Percentiles rank a stretch among this genome's conserved stretches.
Conservation (phyloP, 257 asterid genomes). For the Solanum chaucha region DNA sequence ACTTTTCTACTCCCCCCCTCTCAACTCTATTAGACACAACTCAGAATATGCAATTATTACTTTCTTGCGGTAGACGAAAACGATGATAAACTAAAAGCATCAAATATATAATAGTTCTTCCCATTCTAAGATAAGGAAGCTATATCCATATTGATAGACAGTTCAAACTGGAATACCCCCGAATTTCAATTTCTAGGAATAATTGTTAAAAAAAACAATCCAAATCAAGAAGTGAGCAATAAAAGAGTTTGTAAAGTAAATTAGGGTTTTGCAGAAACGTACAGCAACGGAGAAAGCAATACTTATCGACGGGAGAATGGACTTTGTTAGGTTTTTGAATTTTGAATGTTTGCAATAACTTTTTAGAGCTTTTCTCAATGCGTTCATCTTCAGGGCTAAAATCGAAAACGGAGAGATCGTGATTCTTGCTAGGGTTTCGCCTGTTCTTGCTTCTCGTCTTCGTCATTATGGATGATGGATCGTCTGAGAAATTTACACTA, state of each 20-base stretch:
- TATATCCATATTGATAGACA: neutral
- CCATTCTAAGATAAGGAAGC: neutral
- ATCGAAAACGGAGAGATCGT: slow-evolving; percentile 34
- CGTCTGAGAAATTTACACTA: neutral
- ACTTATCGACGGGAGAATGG: slow-evolving; percentile 30
- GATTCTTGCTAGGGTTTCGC: slow-evolving; percentile 2
- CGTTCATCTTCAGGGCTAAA: slow-evolving; percentile 35
- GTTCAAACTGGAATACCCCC: neutral
- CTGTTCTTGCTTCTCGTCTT: slow-evolving; percentile 8
- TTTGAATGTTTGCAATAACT: slow-evolving; percentile 13
- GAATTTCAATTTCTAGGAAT: neutral
- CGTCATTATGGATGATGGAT: slow-evolving; percentile 4
- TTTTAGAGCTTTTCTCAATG: slow-evolving; percentile 28
- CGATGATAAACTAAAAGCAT: neutral
- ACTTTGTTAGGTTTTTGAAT: slow-evolving; percentile 14
- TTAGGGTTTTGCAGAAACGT: slow-evolving; percentile 18
- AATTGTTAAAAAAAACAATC: neutral
- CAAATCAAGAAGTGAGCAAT: neutral
- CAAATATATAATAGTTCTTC: neutral
- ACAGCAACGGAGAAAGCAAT: slow-evolving; percentile 41
- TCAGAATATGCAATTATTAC: neutral
- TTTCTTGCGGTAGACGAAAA: neutral
- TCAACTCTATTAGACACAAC: neutral
- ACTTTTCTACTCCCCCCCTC: neutral
- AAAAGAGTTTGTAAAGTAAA: neutral